A percentile compares a stretch with the other conserved stretches of the same genome.
Evolutionary conservation across 805 yeast species (phyloP).

Genomic region (Candida wancherniae): DNA sequence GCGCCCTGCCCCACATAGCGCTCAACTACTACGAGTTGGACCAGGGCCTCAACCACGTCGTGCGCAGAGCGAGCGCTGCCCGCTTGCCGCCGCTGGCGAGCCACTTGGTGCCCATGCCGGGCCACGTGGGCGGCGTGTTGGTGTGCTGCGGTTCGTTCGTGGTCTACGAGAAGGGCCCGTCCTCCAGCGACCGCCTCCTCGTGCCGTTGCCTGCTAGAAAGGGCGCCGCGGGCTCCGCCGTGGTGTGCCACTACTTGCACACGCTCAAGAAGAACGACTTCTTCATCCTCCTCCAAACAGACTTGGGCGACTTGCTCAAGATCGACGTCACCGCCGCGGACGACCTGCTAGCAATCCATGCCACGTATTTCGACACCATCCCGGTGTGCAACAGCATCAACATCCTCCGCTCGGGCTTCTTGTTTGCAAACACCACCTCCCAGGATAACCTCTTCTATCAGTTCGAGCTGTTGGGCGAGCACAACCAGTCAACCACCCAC

Average conservation of each 20-base stretch:
- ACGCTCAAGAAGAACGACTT: conserved; percentile 53
- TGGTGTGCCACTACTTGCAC: conserved; percentile 61
- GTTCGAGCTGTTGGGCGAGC: conserved; percentile 70
- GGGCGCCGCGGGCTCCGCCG: conserved; percentile 21
- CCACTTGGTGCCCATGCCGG: conserved; percentile 64
- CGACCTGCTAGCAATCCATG: conserved; percentile 11
- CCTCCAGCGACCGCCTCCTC: conserved; percentile 17
- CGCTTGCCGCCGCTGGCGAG: conserved; percentile 35
- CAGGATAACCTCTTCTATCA: conserved; percentile 71
- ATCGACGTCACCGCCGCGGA: conserved; percentile 41
- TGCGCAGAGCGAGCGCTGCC: conserved; percentile 34
- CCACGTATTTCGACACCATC: conserved; percentile 74
- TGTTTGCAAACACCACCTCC: conserved; percentile 61
- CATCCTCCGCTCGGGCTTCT: conserved; percentile 69
- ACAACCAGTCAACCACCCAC: conserved; percentile 27
- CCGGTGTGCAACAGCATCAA: conserved; percentile 52
- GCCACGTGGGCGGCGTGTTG: conserved; percentile 63
- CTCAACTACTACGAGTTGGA: conserved; percentile 78
- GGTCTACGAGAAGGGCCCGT: conserved; percentile 43
- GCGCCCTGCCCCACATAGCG: conserved; percentile 12
- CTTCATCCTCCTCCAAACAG: conserved; percentile 66
- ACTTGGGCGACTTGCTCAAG: conserved; percentile 73
- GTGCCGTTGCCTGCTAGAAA: conserved; percentile 55
- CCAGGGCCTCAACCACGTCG: conserved; percentile 75
- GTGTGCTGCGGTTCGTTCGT: conserved; percentile 56